These are phyloP conservation scores for Myxozyma udenii DNA, from an alignment of 805 yeast genomes.

Conservation along the genomic window DNA sequence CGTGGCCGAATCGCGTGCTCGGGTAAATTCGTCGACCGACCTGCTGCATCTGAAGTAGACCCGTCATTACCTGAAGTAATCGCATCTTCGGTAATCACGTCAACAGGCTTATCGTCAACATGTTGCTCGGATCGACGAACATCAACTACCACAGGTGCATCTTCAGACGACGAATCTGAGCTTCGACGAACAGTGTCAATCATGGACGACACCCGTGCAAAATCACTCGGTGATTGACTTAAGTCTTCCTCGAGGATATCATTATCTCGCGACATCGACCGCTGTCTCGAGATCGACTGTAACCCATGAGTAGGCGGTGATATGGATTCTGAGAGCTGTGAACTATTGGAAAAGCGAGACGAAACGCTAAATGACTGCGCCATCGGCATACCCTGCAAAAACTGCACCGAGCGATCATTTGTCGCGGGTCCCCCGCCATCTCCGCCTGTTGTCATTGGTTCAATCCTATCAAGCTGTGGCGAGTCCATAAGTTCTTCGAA, in stretches of 20 bases:
- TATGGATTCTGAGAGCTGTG: neutral
- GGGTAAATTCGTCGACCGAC: neutral
- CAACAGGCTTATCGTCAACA: neutral
- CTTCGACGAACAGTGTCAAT: neutral
- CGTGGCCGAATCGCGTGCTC: neutral
- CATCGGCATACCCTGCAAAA: neutral
- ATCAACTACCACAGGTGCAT: neutral
- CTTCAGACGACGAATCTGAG: neutral
- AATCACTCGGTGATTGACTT: neutral
- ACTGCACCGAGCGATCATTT: neutral
- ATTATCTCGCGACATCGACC: neutral
- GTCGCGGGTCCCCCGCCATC: neutral
- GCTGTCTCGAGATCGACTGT: neutral
- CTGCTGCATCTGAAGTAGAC: neutral
- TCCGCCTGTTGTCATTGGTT: neutral
- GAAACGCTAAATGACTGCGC: neutral
- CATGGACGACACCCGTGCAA: neutral
- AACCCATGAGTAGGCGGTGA: neutral
- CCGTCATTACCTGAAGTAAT: neutral
- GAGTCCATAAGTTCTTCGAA: constrained; percentile 14
- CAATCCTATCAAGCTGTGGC: neutral
- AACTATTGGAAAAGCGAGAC: neutral
- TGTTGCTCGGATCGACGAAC: neutral
- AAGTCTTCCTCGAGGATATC: neutral
- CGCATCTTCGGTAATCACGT: neutral